phyloP scores from a whole-genome alignment of 106 monocot species.

The Allium sativum region DNA sequence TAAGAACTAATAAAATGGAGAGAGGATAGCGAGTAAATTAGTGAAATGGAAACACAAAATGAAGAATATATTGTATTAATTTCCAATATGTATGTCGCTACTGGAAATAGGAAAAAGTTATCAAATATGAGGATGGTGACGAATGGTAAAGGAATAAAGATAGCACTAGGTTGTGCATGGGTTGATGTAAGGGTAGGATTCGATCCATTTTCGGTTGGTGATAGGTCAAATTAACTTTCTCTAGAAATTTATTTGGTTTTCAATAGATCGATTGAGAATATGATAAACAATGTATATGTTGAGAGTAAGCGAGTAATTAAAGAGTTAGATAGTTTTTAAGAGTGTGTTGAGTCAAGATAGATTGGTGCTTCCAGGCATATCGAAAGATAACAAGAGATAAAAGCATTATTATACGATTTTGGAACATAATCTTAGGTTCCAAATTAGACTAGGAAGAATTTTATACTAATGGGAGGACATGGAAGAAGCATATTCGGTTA shows the following conservation, averaged over 20 bases:
- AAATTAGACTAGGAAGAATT: no score
- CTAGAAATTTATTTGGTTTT: slow-evolving; percentile 29
- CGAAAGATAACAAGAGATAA: neutral
- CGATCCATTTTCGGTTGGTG: slow-evolving; percentile 34
- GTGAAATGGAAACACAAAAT: slow-evolving; percentile 28
- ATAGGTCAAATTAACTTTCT: slow-evolving; percentile 16
- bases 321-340: no score
- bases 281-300: slow-evolving; percentile 31
- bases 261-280: slow-evolving; percentile 23
- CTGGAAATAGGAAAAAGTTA: slow-evolving; percentile 38
- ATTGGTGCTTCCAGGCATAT: neutral
- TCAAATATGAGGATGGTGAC: slow-evolving; percentile 39
- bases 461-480: no score
- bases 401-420: no score
- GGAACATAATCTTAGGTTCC: no score
- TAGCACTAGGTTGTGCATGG: slow-evolving; percentile 12
- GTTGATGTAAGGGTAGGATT: slow-evolving; percentile 27
- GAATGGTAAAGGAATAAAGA: slow-evolving; percentile 43
- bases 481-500: no score
- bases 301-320: slow-evolving; percentile 5
- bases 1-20: slow-evolving; percentile 25
- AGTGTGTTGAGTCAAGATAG: neutral
- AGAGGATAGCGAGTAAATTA: slow-evolving; percentile 24
- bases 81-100: slow-evolving; percentile 32
- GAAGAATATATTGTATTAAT: slow-evolving; percentile 43